Base-by-base conservation (phyloP, 2,329 filamentous ascomycete species). In the Fusarium sp. region DNA sequence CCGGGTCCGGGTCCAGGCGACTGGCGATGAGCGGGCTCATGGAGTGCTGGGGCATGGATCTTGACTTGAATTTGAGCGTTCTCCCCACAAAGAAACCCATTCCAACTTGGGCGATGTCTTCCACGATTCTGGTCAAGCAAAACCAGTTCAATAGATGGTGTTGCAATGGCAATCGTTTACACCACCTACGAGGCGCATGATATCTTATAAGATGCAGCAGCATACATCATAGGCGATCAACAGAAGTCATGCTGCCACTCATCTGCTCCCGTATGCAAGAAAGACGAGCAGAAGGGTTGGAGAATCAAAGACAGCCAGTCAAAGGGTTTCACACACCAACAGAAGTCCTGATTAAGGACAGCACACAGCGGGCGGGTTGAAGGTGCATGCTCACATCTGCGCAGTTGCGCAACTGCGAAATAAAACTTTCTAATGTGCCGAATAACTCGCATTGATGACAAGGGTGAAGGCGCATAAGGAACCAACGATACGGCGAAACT, bases 371-470 rank as follows among this genome's bases (percentile, higher is more conserved):
- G 71, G 64, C 62, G 71, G 71, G 69, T 74, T 69, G 52, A 52
- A 42, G 49, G 58, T 67, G 62, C 51, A 41, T 69, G 51, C 34
- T 28, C 18, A 30, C 45, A 53, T 31, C 26, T 57, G 66, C 43
- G 42, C 52, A 61, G 37, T 26, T 63, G 62, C 46, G 42, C 54
- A 58, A 31, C 54, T 58, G 43, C 28, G 44, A 69, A 70, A 67
- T 58, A 58, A 62, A 69, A 48, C 48, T 49, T 52, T 65, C 48
- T 62, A 52, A 74, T 73, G 71, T 74, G 71, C 71, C 69, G 71
- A 71, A 63, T 61, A 53, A 63, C 57, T 65, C 55, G 56, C 69
- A 73, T 69, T 65, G 51, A 56, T 46, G 49, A 69, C 59, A 62
- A 67, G 56, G 56, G 50, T 60, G 30, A 48, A 46, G 45, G 56